Evolutionary conservation across 176 grass and related monocot species (phyloP).

Genomic region (Zoysia japonica): DNA sequence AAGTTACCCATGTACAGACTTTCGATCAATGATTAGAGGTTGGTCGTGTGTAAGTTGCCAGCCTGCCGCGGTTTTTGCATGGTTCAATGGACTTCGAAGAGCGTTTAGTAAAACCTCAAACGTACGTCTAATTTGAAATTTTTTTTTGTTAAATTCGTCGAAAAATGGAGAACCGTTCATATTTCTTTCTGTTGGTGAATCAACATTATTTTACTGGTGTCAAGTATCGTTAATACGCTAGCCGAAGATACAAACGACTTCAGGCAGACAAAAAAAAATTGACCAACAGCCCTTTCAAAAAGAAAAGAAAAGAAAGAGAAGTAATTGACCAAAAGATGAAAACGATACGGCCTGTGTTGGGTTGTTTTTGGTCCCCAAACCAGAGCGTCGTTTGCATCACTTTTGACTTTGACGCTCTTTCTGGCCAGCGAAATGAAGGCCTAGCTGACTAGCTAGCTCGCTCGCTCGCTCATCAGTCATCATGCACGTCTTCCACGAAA

Average conservation of each 20-base stretch:
- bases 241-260: neutral
- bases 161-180: neutral
- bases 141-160: too few relatives aligned
- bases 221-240: neutral
- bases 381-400: neutral
- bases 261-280: neutral
- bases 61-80: neutral
- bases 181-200: neutral
- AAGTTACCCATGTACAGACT: neutral
- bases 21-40: neutral
- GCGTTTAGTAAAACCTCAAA: neutral
- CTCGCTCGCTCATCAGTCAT: neutral
- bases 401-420: slow-evolving; percentile 5
- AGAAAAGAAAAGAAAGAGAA: too few relatives aligned
- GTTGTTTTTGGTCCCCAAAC: neutral
- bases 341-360: neutral
- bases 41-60: neutral
- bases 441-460: neutral
- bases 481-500: neutral
- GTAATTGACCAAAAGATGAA: neutral
- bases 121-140: too few relatives aligned
- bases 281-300: too few relatives aligned
- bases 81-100: neutral
- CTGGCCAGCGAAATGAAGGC: neutral
- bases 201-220: neutral